Conservation (phyloP, 352 stramenopile genomes). For the Globisporangium barbulae region DNA sequence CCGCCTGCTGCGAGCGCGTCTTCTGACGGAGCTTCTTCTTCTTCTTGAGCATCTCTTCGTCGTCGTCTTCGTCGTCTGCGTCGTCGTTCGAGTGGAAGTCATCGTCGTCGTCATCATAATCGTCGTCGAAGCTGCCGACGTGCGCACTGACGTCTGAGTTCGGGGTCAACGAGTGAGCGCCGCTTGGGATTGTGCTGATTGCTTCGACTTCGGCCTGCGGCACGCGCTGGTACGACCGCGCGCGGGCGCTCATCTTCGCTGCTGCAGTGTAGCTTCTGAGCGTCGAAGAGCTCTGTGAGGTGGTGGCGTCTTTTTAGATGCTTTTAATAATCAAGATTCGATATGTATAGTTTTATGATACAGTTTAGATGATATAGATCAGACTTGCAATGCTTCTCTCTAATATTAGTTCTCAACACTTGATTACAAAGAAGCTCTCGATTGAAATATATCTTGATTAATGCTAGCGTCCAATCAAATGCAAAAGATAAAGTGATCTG, state of each 20-base stretch:
- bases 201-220: conserved; percentile 30
- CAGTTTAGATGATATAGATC: too few relatives aligned
- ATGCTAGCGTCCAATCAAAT: background rate
- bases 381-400: too few relatives aligned
- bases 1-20: conserved; percentile 42
- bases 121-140: conserved; percentile 29
- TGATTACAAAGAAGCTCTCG: too few relatives aligned
- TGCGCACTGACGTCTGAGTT: conserved; percentile 22
- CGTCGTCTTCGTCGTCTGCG: conserved; percentile 22
- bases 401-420: too few relatives aligned
- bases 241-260: conserved; percentile 13
- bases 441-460: too few relatives aligned
- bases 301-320: conserved; percentile 1
- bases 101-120: conserved; percentile 31
- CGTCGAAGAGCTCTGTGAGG: background rate
- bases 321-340: background rate
- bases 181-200: background rate
- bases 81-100: conserved; percentile 18
- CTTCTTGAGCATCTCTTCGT: conserved; percentile 30
- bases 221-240: conserved; percentile 45
- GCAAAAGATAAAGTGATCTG: background rate
- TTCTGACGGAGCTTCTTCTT: conserved; percentile 20
- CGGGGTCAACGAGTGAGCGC: background rate
- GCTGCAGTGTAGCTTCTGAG: background rate
- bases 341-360: background rate